Evolutionary conservation across 495 filamentous ascomycete species (phyloP).

Genomic region (Delitschia confertaspora): DNA sequence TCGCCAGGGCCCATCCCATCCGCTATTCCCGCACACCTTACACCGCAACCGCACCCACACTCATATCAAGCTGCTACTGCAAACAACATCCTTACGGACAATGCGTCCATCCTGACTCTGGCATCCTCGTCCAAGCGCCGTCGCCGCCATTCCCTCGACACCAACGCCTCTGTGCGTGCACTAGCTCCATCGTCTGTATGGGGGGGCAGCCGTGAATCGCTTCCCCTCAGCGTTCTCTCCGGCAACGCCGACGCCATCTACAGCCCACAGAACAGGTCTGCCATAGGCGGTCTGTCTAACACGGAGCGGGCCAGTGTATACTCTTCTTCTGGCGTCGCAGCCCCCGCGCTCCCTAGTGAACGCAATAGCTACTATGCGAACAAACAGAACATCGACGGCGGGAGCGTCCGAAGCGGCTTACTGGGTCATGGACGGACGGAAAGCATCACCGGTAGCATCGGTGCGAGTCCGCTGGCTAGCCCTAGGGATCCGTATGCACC

Average conservation of each 20-base stretch:
- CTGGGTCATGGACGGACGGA: constrained; percentile 72
- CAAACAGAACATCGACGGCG: constrained; percentile 60
- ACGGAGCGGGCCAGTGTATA: constrained; percentile 81
- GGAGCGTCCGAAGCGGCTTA: constrained; percentile 68
- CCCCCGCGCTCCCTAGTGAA: constrained; percentile 57
- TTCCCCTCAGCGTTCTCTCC: constrained; percentile 83
- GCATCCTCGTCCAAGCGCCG: constrained; percentile 89
- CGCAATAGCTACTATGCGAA: constrained; percentile 70
- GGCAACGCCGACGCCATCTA: constrained; percentile 51
- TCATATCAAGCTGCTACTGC: constrained; percentile 86
- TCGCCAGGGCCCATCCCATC: constrained; percentile 58
- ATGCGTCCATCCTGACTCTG: constrained; percentile 92
- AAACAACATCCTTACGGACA: constrained; percentile 85
- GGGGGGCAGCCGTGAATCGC: constrained; percentile 77
- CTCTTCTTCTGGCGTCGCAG: constrained; percentile 60
- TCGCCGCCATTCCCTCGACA: constrained; percentile 83
- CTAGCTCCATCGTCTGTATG: constrained; percentile 86
- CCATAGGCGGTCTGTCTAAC: constrained; percentile 53
- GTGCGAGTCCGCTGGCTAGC: constrained; percentile 56
- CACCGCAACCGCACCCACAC: constrained; percentile 55
- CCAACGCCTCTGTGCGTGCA: constrained; percentile 84
- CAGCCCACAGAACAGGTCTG: constrained; percentile 40
- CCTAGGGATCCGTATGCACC: constrained; percentile 40
- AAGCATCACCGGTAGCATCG: constrained; percentile 70
- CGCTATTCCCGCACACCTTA: constrained; percentile 72